Base-by-base conservation (phyloP, 129 eudicot genomes). In the Flaveria robusta region DNA sequence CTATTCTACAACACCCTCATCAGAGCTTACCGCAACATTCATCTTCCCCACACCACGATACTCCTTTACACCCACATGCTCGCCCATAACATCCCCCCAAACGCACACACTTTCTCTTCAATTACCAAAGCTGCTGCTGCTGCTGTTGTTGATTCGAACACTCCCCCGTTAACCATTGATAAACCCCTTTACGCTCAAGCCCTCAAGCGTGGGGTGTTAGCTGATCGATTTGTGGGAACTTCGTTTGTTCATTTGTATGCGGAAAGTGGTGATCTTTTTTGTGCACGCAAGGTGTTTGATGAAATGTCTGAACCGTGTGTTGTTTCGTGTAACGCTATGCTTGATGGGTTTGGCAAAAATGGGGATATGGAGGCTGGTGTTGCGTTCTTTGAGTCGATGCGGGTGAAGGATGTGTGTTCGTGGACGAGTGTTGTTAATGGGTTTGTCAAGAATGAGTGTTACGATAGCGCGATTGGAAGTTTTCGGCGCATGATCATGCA, bases 341-440 rank as follows among this genome's bases (percentile, higher is more conserved):
- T 93, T 81, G 88, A 93, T 88, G 95, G 87, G 52, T 85, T 68
- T 39, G 85, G 82, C 43, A 88, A 80, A 75, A 83, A 86, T 75
- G 88, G 89, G 49, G 87, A 88, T 34, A 86, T 93, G 85, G 80
- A 51, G 16, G 72, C 80, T 43, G 93, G 86, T 37, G 34, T 86
- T 77, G 70, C 65, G 47, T 49, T 88, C 63, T 92, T 92, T 78
- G 67, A 72, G 2, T 11, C 64, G 2, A 88, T 88, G 92, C 81
- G 74, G 0, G 19, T 13, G 69, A 83, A 84, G 70, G 94, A 90
- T 77, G 86, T 88, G 27, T 83, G 70, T 81, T 84, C 94, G 6
- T 92, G 98, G 98, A 90, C 96, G 3, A 86, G 90, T 71, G 12
- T 90, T 46, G 76, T 90, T 45, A 86, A 78, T 54, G 94, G 96